Conservation (phyloP, 805 yeast species). For the Saccharomycopsis javanensis region DNA sequence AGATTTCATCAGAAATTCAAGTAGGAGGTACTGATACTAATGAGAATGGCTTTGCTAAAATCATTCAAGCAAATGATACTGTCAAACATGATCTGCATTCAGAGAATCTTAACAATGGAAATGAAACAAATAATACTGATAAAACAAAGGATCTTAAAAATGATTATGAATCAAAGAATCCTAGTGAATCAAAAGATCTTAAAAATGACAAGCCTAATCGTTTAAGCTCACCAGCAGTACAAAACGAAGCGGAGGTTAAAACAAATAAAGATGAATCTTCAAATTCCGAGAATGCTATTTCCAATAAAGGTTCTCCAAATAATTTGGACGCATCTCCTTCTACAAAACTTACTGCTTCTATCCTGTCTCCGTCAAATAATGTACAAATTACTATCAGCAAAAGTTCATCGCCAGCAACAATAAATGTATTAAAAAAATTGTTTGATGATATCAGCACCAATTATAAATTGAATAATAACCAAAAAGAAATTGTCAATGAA, state of each 20-base stretch:
- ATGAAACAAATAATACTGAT: too few species aligned
- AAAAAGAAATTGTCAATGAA: constrained; percentile 11
- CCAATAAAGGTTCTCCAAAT: not conserved
- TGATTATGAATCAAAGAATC: too few species aligned
- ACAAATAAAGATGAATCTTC: not conserved
- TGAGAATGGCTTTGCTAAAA: too few species aligned
- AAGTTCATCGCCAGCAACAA: constrained; percentile 11
- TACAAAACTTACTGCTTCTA: not conserved
- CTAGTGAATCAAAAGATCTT: too few species aligned
- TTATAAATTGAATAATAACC: constrained; percentile 7
- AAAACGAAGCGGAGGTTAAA: not conserved
- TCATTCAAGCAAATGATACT: too few species aligned
- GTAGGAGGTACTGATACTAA: too few species aligned
- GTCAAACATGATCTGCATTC: too few species aligned
- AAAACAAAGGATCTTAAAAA: too few species aligned
- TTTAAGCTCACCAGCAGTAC: too few species aligned
- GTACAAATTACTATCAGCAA: constrained; percentile 3
- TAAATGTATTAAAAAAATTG: constrained; percentile 12
- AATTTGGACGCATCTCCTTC: not conserved
- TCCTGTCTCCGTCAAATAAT: not conserved
- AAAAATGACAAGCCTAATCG: too few species aligned
- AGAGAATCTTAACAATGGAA: too few species aligned
- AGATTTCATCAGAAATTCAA: too few species aligned
- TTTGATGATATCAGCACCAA: constrained; percentile 11
- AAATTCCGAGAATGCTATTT: not conserved